phyloP scores from a whole-genome alignment of 225 moss, liverwort and hornwort species.

The Lunularia cruciata region DNA sequence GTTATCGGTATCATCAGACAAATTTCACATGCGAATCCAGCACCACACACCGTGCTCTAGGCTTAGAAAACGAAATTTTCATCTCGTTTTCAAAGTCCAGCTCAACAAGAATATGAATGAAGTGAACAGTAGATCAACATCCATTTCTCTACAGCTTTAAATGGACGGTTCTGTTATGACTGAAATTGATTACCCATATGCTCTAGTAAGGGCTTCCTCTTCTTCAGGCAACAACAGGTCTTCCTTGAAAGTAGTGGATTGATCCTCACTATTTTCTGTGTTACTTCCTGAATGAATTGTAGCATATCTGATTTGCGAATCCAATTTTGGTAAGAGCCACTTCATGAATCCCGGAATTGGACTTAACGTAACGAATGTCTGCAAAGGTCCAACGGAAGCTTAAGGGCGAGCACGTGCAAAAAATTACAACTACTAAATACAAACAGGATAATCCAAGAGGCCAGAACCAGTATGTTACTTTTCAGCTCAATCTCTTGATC shows the following conservation, averaged over 20 bases:
- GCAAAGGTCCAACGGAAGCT: conserved; percentile 29
- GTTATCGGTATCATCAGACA: too few relatives aligned
- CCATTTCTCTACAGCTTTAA: too few relatives aligned
- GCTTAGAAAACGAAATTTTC: too few relatives aligned
- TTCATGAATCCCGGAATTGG: conserved; percentile 83
- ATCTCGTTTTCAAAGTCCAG: too few relatives aligned
- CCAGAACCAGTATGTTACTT: too few relatives aligned
- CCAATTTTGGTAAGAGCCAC: conserved; percentile 81
- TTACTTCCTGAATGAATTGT: conserved; percentile 27
- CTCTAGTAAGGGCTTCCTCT: conserved; percentile 43
- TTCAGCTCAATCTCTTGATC: too few relatives aligned
- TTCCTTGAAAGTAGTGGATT: conserved; percentile 60
- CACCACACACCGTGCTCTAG: too few relatives aligned
- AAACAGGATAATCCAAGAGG: background rate
- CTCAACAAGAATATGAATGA: too few relatives aligned
- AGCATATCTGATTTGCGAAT: conserved; percentile 59
- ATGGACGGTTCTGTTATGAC: too few relatives aligned
- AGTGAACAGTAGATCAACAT: too few relatives aligned
- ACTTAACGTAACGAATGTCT: conserved; percentile 89
- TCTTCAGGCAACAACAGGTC: conserved; percentile 62
- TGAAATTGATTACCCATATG: conserved; percentile 24
- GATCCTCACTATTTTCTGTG: conserved; percentile 1
- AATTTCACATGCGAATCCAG: too few relatives aligned
- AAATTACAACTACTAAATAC: background rate
- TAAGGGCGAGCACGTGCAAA: too few relatives aligned